Evolutionary conservation across 208 protist species (phyloP).

Genomic region (Herpetomonas tarakana): DNA sequence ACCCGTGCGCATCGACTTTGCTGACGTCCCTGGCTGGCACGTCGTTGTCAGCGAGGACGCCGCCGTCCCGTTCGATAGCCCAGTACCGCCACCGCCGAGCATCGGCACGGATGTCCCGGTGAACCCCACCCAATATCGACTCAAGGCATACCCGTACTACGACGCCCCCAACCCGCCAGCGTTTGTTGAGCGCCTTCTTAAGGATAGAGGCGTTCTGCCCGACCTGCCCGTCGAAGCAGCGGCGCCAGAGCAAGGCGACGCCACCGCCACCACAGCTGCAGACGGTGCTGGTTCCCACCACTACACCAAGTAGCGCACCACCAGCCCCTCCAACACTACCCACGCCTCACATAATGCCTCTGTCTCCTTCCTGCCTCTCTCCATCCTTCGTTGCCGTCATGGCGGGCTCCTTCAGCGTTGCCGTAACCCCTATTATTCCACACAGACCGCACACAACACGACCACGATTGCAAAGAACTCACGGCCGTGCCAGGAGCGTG

Average conservation of each 20-base stretch:
- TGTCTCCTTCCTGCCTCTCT: not conserved
- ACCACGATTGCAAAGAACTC: too few relatives aligned
- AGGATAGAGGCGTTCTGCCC: constrained; percentile 85
- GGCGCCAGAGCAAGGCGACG: constrained; percentile 10
- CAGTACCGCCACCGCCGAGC: constrained; percentile 74
- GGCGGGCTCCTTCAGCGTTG: too few relatives aligned
- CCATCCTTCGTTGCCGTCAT: not conserved
- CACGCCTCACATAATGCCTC: not conserved
- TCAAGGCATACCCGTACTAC: constrained; percentile 87
- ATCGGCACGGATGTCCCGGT: constrained; percentile 88
- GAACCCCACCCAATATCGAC: constrained; percentile 51
- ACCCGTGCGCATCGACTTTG: constrained; percentile 71
- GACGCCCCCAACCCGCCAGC: constrained; percentile 84
- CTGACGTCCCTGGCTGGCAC: constrained; percentile 74
- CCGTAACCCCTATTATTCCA: too few relatives aligned
- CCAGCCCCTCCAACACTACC: not conserved
- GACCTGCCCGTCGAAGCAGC: constrained; percentile 63
- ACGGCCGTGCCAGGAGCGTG: too few relatives aligned
- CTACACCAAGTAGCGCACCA: constrained; percentile 9
- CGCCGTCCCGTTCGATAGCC: constrained; percentile 58
- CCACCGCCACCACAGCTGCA: not conserved
- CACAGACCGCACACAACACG: too few relatives aligned
- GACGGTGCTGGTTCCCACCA: constrained; percentile 41
- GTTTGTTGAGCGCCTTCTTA: constrained; percentile 84
- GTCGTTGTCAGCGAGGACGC: constrained; percentile 54